Evolutionary conservation across 306 rosid species (phyloP), one percentile per base, ranked within the genome.

Genomic region (Leucaena leucocephala): DNA sequence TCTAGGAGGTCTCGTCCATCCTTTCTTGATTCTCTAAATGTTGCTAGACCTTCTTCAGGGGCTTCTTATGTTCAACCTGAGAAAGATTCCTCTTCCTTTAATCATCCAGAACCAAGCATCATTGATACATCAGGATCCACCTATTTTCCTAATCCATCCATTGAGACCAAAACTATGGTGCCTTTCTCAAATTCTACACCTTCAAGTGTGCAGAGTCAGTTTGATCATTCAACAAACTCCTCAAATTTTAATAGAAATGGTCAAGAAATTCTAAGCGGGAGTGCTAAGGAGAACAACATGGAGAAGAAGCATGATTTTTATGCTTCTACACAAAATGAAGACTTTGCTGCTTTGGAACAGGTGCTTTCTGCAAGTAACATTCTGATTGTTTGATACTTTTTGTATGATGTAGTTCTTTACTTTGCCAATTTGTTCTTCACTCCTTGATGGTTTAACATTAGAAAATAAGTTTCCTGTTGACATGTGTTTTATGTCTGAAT

Each of bases 301-400:
- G 93, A 90, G 79, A 87, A 43, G 81, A 86, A 83, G 69, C 86
- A 80, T 64, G 90, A 87, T 12, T 89, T 85, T 74, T 85, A 78
- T 82, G 82, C 87, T 36, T 74, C 93, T 58, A 82, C 92, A 71
- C 89, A 91, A 44, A 87, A 91, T 81, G 99, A 96, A 67, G 98
- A 96, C 80, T 96, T 96, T 78, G 67, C 93, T 77, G 93, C 98
- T 82, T 85, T 96, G 84, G 99, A 96, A 82, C 99, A 93, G 99
- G 99, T 96, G 80, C 54, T 83, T 76, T 79, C 35, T 78, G 75
- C 77, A 69, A 34, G 49, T 77, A 69, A 69, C 72, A 66, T 38
- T 83, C 19, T 33, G 49, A 8, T 82, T 80, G 39, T 72, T 73
- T 49, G 65, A 52, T 83, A 68, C 76, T 22, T 50, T 50, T 12